phyloP scores from a whole-genome alignment of 83 land plant genomes.

The Picea engelmannii region DNA sequence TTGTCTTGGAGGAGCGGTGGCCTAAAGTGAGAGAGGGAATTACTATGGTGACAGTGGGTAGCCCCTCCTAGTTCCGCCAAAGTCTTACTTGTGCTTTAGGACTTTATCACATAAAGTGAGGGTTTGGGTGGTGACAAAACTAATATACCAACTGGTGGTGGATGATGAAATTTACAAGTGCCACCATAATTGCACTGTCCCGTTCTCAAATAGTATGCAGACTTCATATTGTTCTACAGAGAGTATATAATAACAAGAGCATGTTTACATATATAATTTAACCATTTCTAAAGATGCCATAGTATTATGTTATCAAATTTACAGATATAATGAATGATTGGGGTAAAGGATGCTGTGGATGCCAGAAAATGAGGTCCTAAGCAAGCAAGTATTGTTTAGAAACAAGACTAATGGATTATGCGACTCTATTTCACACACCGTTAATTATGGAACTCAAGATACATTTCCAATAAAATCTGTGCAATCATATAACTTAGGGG shows the following conservation, averaged over 20 bases:
- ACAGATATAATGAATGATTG: too few species aligned
- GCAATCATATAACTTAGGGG: neutral
- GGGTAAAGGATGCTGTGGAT: neutral
- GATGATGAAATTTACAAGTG: conserved; percentile 97
- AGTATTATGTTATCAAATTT: too few species aligned
- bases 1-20: too few species aligned
- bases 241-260: conserved; percentile 11
- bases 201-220: conserved; percentile 90
- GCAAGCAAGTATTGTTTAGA: neutral
- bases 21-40: too few species aligned
- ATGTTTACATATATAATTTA: neutral
- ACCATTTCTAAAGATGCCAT: conserved; percentile 2
- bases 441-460: neutral
- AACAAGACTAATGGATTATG: neutral
- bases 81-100: too few species aligned
- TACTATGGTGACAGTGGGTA: too few species aligned
- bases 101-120: too few species aligned
- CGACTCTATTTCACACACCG: neutral
- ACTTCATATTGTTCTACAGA: conserved; percentile 79
- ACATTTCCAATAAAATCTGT: neutral
- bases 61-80: too few species aligned
- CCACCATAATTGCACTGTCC: conserved; percentile 91
- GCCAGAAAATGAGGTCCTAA: neutral
- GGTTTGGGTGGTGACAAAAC: conserved; percentile 19
- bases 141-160: conserved; percentile 70